phyloP scores from a whole-genome alignment of 2,329 filamentous ascomycete genomes.

The Aspergillus nomiae region DNA sequence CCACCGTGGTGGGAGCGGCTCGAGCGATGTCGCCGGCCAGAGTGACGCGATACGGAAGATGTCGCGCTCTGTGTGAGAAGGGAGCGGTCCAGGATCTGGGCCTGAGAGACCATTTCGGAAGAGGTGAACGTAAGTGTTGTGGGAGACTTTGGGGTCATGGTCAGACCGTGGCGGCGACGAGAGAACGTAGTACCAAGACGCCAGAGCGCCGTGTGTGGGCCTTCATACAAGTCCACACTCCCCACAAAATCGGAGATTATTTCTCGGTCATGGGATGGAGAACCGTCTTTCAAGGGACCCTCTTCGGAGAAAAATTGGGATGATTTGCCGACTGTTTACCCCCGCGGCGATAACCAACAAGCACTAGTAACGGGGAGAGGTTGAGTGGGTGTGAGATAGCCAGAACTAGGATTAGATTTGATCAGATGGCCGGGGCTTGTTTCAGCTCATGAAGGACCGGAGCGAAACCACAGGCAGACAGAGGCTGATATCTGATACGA shows the following conservation, averaged over 20 bases:
- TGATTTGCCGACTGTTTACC: slow-evolving; percentile 8
- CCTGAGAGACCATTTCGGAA: slow-evolving; percentile 43
- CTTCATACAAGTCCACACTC: slow-evolving; percentile 18
- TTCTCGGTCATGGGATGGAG: not conserved
- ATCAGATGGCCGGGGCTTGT: slow-evolving; percentile 5
- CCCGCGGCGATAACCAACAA: slow-evolving; percentile 10
- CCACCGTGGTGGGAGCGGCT: slow-evolving; percentile 80
- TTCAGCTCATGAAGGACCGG: not conserved
- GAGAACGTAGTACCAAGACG: slow-evolving; percentile 18
- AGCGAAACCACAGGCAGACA: not conserved
- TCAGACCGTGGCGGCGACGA: slow-evolving; percentile 6
- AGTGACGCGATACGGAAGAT: slow-evolving; percentile 66
- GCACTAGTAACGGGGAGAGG: not conserved
- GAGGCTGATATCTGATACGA: slow-evolving; percentile 4
- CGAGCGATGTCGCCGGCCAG: slow-evolving; percentile 70
- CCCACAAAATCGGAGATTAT: slow-evolving; percentile 7
- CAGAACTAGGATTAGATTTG: slow-evolving; percentile 6
- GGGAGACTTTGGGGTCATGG: slow-evolving; percentile 23
- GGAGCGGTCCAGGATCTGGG: slow-evolving; percentile 53
- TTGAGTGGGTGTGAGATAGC: not conserved
- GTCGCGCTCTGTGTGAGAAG: slow-evolving; percentile 62
- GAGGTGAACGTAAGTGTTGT: slow-evolving; percentile 6
- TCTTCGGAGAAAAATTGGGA: not conserved
- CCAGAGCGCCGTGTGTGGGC: slow-evolving; percentile 12
- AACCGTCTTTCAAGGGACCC: not conserved